Percentiles rank a stretch among this genome's conserved stretches.
These are phyloP conservation scores for Malus fusca DNA, from an alignment of 306 rosid species.

Conservation along the genomic window DNA sequence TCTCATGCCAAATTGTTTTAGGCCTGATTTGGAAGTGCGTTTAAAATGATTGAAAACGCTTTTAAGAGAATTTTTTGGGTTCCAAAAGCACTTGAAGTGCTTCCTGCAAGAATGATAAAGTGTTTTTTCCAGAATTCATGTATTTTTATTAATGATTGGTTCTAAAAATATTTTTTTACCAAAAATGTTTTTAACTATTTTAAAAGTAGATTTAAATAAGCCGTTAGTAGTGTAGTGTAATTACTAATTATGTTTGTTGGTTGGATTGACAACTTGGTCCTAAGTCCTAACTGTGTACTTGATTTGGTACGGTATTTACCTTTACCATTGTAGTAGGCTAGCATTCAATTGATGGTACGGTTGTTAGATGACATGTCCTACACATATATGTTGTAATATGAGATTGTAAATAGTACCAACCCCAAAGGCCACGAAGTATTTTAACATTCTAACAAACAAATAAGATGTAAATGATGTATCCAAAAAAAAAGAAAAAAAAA, in stretches of 20 bases:
- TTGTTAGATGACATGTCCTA: background rate
- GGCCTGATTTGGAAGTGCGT: too few relatives aligned
- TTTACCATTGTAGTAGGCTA: background rate
- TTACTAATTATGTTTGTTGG: background rate
- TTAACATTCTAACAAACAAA: background rate
- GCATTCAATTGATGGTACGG: background rate
- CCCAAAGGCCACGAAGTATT: background rate
- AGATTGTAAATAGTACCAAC: background rate
- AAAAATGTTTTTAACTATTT: too few relatives aligned
- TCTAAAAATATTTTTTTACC: too few relatives aligned
- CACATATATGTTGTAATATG: background rate
- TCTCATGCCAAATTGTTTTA: too few relatives aligned
- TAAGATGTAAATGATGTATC: too few relatives aligned
- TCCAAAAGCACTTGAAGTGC: too few relatives aligned
- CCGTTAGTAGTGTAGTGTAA: too few relatives aligned
- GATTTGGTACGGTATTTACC: background rate
- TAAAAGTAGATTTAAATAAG: too few relatives aligned
- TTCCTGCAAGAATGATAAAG: rapidly evolving
- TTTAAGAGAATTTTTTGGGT: too few relatives aligned
- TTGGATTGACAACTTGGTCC: background rate
- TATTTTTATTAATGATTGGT: too few relatives aligned
- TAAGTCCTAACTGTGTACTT: background rate
- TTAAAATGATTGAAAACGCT: too few relatives aligned
- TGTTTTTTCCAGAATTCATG: rapidly evolving
- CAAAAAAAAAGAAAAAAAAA: too few relatives aligned